Conservation (phyloP, 2,329 filamentous ascomycete species). For the Xylariaceae sp. region DNA sequence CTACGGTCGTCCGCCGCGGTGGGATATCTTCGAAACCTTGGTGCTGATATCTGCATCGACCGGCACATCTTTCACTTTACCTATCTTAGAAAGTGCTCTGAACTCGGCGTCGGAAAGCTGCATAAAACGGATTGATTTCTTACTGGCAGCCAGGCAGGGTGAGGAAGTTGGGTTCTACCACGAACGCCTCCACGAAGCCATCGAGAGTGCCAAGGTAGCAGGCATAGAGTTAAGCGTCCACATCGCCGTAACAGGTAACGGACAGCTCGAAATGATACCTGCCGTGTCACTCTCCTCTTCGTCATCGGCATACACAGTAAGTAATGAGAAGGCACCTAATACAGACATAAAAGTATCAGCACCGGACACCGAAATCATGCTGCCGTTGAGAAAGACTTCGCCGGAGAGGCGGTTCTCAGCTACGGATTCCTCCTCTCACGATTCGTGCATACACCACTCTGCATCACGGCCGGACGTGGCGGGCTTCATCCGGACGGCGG, state of each 20-base stretch:
- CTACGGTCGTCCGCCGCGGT: conserved; percentile 57
- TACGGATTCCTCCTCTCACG: conserved; percentile 38
- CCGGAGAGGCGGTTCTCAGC: conserved; percentile 22
- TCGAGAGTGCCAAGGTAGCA: conserved; percentile 45
- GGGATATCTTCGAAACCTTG: conserved; percentile 62
- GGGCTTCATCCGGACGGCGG: conserved; percentile 53
- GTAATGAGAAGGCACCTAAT: conserved; percentile 28
- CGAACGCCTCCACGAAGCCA: conserved; percentile 49
- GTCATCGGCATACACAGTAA: conserved; percentile 19
- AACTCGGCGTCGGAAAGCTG: conserved; percentile 47
- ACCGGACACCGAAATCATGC: conserved; percentile 32
- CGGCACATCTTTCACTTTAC: conserved; percentile 63
- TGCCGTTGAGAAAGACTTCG: conserved; percentile 7
- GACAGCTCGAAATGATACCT: conserved; percentile 28
- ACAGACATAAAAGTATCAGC: conserved; percentile 13
- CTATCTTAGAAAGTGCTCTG: conserved; percentile 59
- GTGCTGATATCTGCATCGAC: conserved; percentile 65
- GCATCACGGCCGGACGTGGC: conserved; percentile 54
- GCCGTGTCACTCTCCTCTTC: conserved; percentile 15
- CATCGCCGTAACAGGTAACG: conserved; percentile 54
- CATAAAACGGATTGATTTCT: conserved; percentile 55
- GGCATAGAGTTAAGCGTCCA: conserved; percentile 56
- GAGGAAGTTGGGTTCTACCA: conserved; percentile 61
- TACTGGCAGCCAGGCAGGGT: conserved; percentile 54
- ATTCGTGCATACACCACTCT: conserved; percentile 50